Percentiles rank a stretch among this genome's conserved stretches.
Conservation (phyloP, 257 asterid species). For the Capsicum pubescens region DNA sequence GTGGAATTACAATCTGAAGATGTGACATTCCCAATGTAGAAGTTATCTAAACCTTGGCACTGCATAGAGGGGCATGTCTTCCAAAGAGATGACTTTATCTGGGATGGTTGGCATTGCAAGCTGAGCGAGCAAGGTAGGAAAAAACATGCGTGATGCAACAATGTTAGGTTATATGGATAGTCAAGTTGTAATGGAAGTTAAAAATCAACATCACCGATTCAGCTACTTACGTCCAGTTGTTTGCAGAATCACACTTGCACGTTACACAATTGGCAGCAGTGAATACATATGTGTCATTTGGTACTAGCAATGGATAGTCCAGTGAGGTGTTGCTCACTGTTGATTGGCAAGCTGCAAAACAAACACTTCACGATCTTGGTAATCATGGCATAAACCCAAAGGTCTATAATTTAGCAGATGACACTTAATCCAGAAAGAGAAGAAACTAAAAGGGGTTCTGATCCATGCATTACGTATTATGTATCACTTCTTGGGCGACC, state of each 20-base stretch:
- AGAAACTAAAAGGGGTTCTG: background rate
- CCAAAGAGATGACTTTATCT: constrained; percentile 47
- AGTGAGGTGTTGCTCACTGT: constrained; percentile 47
- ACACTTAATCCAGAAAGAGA: background rate
- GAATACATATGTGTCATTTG: constrained; percentile 62
- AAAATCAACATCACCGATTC: background rate
- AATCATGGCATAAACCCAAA: background rate
- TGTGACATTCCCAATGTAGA: constrained; percentile 56
- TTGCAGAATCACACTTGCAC: constrained; percentile 73
- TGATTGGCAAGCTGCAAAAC: constrained; percentile 73
- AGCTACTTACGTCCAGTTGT: constrained; percentile 65
- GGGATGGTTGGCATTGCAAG: constrained; percentile 66
- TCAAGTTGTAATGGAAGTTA: background rate
- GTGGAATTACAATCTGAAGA: constrained; percentile 55
- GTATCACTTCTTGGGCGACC: background rate
- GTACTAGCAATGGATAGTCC: constrained; percentile 76
- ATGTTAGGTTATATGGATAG: background rate
- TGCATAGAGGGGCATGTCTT: constrained; percentile 52
- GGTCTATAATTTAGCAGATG: too few relatives aligned
- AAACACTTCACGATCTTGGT: constrained; percentile 24
- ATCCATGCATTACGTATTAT: background rate
- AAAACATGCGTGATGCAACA: background rate
- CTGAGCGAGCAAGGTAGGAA: constrained; percentile 40
- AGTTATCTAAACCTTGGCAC: constrained; percentile 52
- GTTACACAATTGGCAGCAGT: constrained; percentile 72